Evolutionary conservation across 129 eudicot genomes (phyloP), one percentile per base, ranked within the genome.

Genomic region (Helianthus tuberosus): DNA sequence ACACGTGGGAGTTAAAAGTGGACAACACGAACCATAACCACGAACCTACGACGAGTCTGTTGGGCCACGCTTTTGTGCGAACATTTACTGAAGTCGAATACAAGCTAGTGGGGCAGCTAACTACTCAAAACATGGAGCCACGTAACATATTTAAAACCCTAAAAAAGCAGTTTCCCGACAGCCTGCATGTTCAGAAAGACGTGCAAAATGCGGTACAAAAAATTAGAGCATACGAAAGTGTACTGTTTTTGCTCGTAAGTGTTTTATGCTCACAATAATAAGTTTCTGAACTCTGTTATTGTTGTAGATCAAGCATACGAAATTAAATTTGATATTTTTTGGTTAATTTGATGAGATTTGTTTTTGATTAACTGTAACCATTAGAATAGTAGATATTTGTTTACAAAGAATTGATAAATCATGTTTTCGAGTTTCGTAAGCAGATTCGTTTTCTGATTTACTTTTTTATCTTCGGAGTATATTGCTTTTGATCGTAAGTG

Each of bases 401-500:
- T 46, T 14, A 60, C 68, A 15, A 1, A 58, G 69, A 39, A 29
- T 60, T 14, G 61, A 47, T 32, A 14, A 15, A 46, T 4, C 46
- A 50, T 23, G 5, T 60, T 0, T 60, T 5, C 7, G 49, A 73
- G 38, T 59, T 14, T 13, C n/a, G 57, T 16, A 17, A 63, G 39
- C 43, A 6, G 78, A 74, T 74, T 74, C 11, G 53, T 15, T 17
- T 11, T 48, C 0, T 6, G 60, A 38, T 74, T 25, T 16, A 74
- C 78, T 63, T 5, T 13, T 74, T 63, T 74, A 27, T 63, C 71
- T 74, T 52, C 20, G 41, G 2, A 74, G 29, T 62, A 0, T 49
- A 48, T 29, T 32, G 4, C 46, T 36, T 62, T 12, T 74, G 11
- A 71, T 43, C 38, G 39, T 27, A 27, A 6, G 76, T 71, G 38